Evolutionary conservation across 2,329 filamentous ascomycete genomes (phyloP).

Genomic region (Trichothecium sympodiale): DNA sequence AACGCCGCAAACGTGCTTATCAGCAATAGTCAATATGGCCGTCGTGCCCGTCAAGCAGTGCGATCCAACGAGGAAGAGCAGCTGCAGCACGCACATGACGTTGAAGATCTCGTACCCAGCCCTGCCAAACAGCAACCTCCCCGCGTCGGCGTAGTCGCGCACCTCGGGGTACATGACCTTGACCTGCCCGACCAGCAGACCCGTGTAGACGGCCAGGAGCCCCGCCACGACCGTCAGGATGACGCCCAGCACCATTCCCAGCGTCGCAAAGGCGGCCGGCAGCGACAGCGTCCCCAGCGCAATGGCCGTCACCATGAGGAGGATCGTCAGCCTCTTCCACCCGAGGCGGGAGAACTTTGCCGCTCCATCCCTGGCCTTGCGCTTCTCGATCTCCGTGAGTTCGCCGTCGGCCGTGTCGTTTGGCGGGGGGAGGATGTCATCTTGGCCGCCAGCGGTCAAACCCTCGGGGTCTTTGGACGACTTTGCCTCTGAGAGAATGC

Average conservation of each 20-base stretch:
- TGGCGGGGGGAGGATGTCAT: too few species aligned
- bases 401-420: slow-evolving; percentile 5
- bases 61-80: slow-evolving; percentile 56
- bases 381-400: slow-evolving; percentile 13
- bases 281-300: slow-evolving; percentile 14
- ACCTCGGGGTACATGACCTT: slow-evolving; percentile 38
- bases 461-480: too few species aligned
- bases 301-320: slow-evolving; percentile 13
- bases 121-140: slow-evolving; percentile 44
- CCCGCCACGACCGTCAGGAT: slow-evolving; percentile 22
- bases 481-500: too few species aligned
- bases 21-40: slow-evolving; percentile 50
- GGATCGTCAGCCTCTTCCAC: slow-evolving; percentile 14
- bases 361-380: slow-evolving; percentile 12
- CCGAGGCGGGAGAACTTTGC: slow-evolving; percentile 13
- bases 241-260: slow-evolving; percentile 22
- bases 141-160: slow-evolving; percentile 52
- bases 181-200: slow-evolving; percentile 27
- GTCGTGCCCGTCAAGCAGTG: slow-evolving; percentile 57
- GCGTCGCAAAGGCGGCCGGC: slow-evolving; percentile 12
- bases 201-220: slow-evolving; percentile 27
- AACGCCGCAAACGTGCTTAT: slow-evolving; percentile 31
- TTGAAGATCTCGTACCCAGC: slow-evolving; percentile 48
- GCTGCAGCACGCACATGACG: slow-evolving; percentile 43
- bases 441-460: too few species aligned